Percentiles rank a stretch among this genome's conserved stretches.
These are phyloP conservation scores for Paramecium octaurelia DNA, from an alignment of 73 alveolate species.

Conservation along the genomic window DNA sequence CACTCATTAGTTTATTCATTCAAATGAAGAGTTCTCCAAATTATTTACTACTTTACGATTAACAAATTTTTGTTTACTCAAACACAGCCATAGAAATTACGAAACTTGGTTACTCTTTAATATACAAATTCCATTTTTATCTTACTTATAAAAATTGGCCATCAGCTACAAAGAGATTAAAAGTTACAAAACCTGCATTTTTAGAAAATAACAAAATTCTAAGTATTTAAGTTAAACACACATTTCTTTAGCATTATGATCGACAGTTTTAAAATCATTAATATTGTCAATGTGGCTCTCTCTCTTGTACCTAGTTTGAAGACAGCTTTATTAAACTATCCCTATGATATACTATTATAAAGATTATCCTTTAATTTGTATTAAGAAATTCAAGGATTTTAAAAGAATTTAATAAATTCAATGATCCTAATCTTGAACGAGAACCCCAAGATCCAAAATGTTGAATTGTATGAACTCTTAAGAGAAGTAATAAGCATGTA, in stretches of 20 bases:
- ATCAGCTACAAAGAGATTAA: background rate
- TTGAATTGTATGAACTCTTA: background rate
- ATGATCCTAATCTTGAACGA: background rate
- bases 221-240: background rate
- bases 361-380: background rate
- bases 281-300: background rate
- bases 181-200: background rate
- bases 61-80: background rate
- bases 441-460: background rate
- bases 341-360: background rate
- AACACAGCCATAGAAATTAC: background rate
- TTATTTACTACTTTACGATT: background rate
- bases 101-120: background rate
- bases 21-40: background rate
- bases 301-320: background rate
- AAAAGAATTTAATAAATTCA: constrained; percentile 11
- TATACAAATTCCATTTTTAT: constrained; percentile 16
- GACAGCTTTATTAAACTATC: background rate
- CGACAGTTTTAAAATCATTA: background rate
- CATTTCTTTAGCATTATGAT: background rate
- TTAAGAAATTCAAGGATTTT: background rate
- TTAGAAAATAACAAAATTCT: background rate
- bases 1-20: background rate
- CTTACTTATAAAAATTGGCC: constrained; percentile 12
- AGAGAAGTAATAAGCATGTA: background rate